phyloP scores from a whole-genome alignment of 306 rosid species.

The Cicer judaicum region DNA sequence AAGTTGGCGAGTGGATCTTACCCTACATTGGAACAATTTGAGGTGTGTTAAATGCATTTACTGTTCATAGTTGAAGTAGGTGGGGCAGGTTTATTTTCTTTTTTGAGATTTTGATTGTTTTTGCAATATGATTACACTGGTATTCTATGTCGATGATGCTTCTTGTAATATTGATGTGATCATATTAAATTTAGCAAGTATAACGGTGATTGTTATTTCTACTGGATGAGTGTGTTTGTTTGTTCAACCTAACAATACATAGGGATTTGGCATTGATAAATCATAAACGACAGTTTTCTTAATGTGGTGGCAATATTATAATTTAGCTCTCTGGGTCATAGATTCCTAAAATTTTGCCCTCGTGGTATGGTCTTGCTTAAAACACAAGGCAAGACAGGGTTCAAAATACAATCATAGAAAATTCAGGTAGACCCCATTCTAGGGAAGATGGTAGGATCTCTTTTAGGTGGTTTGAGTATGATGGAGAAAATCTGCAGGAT shows the following conservation, averaged over 20 bases:
- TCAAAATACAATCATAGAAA: not conserved
- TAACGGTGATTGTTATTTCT: not conserved
- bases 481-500: not conserved
- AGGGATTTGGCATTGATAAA: slow-evolving; percentile 20
- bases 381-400: not conserved
- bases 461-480: not conserved
- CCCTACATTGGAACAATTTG: slow-evolving; percentile 81
- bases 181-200: slow-evolving; percentile 3
- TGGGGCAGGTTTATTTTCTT: slow-evolving; percentile 12
- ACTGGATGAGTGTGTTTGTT: not conserved
- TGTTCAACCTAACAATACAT: not conserved
- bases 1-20: slow-evolving; percentile 79
- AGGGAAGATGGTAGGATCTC: not conserved
- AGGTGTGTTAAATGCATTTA: slow-evolving; percentile 61
- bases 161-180: slow-evolving; percentile 5
- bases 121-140: slow-evolving; percentile 8
- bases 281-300: slow-evolving; percentile 18
- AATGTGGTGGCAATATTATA: slow-evolving; percentile 21
- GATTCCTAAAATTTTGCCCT: slow-evolving; percentile 4
- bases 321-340: slow-evolving; percentile 19
- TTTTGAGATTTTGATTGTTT: slow-evolving; percentile 35
- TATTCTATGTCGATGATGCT: slow-evolving; percentile 7
- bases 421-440: not conserved
- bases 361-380: slow-evolving; percentile 20
- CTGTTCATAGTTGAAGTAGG: not conserved